These are phyloP conservation scores for Phaeosphaeriaceae sp. DNA, from an alignment of 2,329 filamentous ascomycete species.

Conservation along the genomic window DNA sequence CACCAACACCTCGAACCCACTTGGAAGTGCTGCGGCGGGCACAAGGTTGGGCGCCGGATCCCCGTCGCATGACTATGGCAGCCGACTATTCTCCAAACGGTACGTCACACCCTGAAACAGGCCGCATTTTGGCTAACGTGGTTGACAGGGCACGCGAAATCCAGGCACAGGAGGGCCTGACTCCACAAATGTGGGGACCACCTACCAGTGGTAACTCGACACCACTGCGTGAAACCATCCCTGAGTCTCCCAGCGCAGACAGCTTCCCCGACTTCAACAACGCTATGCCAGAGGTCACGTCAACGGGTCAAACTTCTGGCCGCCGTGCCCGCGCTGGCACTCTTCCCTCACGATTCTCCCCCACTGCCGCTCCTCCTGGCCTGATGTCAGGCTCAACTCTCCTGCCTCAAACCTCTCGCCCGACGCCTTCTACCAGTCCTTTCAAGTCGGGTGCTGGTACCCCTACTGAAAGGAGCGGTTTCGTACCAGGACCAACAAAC, in stretches of 20 bases:
- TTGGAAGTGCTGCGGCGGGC: constrained; percentile 59
- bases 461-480: constrained; percentile 42
- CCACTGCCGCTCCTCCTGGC: constrained; percentile 69
- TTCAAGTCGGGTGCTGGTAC: constrained; percentile 71
- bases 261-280: constrained; percentile 90
- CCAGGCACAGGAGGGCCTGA: constrained; percentile 91
- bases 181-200: constrained; percentile 82
- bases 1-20: constrained; percentile 68
- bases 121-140: constrained; percentile 37
- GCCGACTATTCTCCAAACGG: constrained; percentile 91
- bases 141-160: constrained; percentile 84
- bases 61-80: constrained; percentile 86
- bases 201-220: constrained; percentile 97
- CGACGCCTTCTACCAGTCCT: constrained; percentile 85
- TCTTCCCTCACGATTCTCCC: constrained; percentile 92
- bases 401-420: constrained; percentile 79
- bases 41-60: constrained; percentile 87
- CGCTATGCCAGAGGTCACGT: constrained; percentile 67
- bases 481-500: constrained; percentile 56
- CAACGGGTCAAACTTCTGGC: constrained; percentile 66
- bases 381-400: constrained; percentile 60
- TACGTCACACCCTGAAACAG: constrained; percentile 59
- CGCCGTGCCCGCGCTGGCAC: constrained; percentile 91
- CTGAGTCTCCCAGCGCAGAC: constrained; percentile 90
- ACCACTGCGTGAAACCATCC: constrained; percentile 94